These are phyloP conservation scores for Rheum nobile DNA, from an alignment of 148 eudicot species.

Conservation along the genomic window DNA sequence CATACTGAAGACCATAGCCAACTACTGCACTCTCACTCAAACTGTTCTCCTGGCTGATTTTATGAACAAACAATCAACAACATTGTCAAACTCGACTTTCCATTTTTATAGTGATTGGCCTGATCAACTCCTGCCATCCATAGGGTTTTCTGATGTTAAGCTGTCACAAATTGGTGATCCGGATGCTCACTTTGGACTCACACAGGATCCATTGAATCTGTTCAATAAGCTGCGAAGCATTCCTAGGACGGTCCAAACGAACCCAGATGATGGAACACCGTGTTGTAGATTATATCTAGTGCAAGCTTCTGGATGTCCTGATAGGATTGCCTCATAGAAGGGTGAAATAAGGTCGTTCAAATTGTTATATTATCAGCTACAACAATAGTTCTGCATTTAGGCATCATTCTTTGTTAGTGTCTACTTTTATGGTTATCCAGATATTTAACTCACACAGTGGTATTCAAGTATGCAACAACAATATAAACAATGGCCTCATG, in stretches of 20 bases:
- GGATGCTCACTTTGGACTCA: conserved; percentile 78
- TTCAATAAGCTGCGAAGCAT: conserved; percentile 68
- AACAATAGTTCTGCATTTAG: conserved; percentile 5
- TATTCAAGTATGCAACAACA: neutral
- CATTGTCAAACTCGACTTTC: conserved; percentile 45
- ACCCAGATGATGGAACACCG: conserved; percentile 86
- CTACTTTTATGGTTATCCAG: conserved; percentile 1
- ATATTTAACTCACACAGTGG: neutral
- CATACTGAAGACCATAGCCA: conserved; percentile 61
- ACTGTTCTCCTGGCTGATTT: conserved; percentile 85
- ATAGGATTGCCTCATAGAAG: conserved; percentile 16
- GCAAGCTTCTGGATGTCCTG: conserved; percentile 82
- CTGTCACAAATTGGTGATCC: conserved; percentile 91
- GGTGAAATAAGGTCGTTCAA: neutral
- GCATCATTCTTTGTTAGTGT: conserved; percentile 7
- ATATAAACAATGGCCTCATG: neutral
- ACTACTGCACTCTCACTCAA: conserved; percentile 40
- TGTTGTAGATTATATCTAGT: conserved; percentile 84
- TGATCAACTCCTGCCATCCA: conserved; percentile 69
- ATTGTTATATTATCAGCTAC: conserved; percentile 1
- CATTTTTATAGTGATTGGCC: conserved; percentile 93
- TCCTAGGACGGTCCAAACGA: conserved; percentile 78
- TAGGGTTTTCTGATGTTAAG: conserved; percentile 75
- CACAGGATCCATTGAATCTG: conserved; percentile 68
- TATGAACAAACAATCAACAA: conserved; percentile 79